phyloP scores from a whole-genome alignment of 2,329 filamentous ascomycete genomes.

The Metarhizium album region DNA sequence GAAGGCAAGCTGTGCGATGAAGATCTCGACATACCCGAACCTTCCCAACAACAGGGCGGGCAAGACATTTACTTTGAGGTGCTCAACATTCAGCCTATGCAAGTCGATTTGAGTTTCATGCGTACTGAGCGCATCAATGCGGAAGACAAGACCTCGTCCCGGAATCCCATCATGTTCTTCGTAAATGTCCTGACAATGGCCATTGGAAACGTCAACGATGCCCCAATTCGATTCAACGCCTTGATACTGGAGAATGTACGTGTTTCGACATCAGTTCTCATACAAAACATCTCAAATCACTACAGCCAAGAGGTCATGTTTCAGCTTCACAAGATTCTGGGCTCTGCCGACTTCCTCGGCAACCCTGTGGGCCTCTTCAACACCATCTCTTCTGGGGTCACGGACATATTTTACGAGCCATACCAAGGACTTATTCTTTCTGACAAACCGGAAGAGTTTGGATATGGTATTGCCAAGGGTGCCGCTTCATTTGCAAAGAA shows the following conservation, averaged over 20 bases:
- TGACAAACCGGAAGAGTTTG: slow-evolving; percentile 88
- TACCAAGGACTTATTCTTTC: slow-evolving; percentile 97
- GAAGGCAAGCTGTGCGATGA: slow-evolving; percentile 86
- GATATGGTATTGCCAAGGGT: slow-evolving; percentile 89
- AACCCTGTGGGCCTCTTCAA: slow-evolving; percentile 98
- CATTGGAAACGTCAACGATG: slow-evolving; percentile 97
- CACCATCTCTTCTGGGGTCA: slow-evolving; percentile 92
- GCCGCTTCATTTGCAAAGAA: slow-evolving; percentile 98
- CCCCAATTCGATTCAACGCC: slow-evolving; percentile 85
- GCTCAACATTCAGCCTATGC: slow-evolving; percentile 95
- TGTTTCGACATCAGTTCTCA: slow-evolving; percentile 73
- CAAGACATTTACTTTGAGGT: slow-evolving; percentile 98
- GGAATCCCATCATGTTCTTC: slow-evolving; percentile 96
- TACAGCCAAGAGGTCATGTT: slow-evolving; percentile 95
- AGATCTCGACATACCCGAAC: slow-evolving; percentile 82
- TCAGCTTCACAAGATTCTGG: slow-evolving; percentile 94
- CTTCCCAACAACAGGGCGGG: slow-evolving; percentile 68
- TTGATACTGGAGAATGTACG: slow-evolving; percentile 91
- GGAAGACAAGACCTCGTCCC: slow-evolving; percentile 82
- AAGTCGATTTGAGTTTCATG: slow-evolving; percentile 93
- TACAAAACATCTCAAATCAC: slow-evolving; percentile 81
- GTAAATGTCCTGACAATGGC: slow-evolving; percentile 99
- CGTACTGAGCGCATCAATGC: slow-evolving; percentile 93
- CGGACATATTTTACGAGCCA: slow-evolving; percentile 97
- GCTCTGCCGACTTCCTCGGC: slow-evolving; percentile 92